Evolutionary conservation across 2,329 filamentous ascomycete species (phyloP), one percentile per base, ranked within the genome.

Genomic region (Emmonsiellopsis sp.): DNA sequence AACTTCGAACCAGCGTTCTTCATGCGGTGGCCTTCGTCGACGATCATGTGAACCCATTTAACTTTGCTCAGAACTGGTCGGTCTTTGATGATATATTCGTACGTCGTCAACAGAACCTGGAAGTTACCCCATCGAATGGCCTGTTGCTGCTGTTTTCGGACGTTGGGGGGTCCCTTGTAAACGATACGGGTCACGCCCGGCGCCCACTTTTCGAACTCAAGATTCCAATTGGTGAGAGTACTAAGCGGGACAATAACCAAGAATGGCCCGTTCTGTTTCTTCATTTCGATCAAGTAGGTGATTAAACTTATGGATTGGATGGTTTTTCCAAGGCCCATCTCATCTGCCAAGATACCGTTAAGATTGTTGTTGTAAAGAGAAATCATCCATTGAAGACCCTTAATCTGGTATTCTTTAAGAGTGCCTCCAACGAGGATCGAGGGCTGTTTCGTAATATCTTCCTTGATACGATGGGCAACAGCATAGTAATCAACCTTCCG

Each of bases 41-140:
- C 93, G 63, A 98, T 97, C 93, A 98, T 97, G 75, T 98, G 93
- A 64, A 96, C 86, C 93, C 93, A 98, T 74, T 97, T 97, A 74
- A 98, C 92, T 78, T 97, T 97, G 77, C 89, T 94, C 10, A 98
- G 76, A 61, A 98, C 79, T 0, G 92, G 92, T 37, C 93, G 84
- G 66, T 98, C 93, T 75, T 97, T 98, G 81, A 98, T 98, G 73
- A 98, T 94, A 74, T 97, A 98, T 70, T 98, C 93, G 74, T 98
- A 98, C 0, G 93, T 98, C 1, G 93, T 98, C 55, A 98, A 80
- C 9, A 98, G 76, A 48, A 98, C 93, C 70, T 98, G 93, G 80
- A 98, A 98, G 54, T 88, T 84, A 47, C 92, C 91, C 72, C 89
- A 92, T 50, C 93, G 89, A 62, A 98, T 95, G 70, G 90, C 89